Evolutionary conservation across 352 stramenopile species (phyloP).

Genomic region (Elongisporangium undulatum): DNA sequence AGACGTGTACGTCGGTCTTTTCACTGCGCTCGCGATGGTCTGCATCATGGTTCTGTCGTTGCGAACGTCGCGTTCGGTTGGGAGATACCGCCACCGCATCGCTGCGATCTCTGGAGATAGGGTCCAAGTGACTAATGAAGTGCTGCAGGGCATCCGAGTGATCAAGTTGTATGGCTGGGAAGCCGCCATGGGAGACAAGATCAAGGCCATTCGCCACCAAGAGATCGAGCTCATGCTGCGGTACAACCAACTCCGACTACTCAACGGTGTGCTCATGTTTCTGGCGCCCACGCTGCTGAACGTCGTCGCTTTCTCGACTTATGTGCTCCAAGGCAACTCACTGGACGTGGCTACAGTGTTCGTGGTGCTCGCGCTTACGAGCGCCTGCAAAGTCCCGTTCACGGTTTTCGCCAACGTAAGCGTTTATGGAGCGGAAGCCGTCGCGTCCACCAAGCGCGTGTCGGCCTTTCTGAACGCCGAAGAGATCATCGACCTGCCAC

Average conservation of each 20-base stretch:
- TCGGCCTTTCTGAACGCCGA: constrained; percentile 7
- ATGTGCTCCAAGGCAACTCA: constrained; percentile 63
- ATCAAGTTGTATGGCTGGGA: constrained; percentile 87
- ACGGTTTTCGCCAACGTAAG: constrained; percentile 46
- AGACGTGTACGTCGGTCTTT: too few species aligned
- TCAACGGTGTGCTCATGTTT: constrained; percentile 45
- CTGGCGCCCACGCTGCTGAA: constrained; percentile 89
- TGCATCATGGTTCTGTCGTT: constrained; percentile 30
- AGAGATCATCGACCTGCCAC: background rate
- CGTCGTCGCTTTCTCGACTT: constrained; percentile 84
- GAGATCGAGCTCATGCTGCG: constrained; percentile 28
- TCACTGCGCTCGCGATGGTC: too few species aligned
- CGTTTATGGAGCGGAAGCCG: constrained; percentile 37
- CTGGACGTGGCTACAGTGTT: constrained; percentile 91
- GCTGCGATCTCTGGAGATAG: constrained; percentile 38
- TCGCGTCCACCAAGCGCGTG: constrained; percentile 22
- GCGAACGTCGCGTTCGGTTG: constrained; percentile 28
- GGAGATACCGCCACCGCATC: constrained; percentile 27
- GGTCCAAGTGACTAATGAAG: constrained; percentile 90
- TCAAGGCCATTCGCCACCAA: constrained; percentile 20
- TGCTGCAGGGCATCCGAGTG: constrained; percentile 79
- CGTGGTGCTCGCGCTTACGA: constrained; percentile 89
- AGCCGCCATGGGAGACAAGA: constrained; percentile 24
- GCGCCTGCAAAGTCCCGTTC: constrained; percentile 47
- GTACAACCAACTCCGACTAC: constrained; percentile 30